Conservation (phyloP, 805 yeast species). For the Tetrapisispora pingtungensis region DNA sequence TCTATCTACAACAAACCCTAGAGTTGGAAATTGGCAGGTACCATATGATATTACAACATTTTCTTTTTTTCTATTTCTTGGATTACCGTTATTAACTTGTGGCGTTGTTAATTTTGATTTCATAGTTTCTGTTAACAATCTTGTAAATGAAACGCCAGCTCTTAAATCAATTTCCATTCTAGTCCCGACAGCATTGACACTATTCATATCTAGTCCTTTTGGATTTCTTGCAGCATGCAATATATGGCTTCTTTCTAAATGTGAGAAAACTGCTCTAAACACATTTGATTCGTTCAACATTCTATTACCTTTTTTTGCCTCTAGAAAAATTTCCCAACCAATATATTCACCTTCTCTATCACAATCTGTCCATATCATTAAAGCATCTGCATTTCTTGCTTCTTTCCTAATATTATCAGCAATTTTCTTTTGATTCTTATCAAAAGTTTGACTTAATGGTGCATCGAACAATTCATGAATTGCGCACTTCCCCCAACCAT, state of each 20-base stretch:
- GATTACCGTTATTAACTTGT: conserved; percentile 1
- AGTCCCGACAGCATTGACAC: conserved; percentile 77
- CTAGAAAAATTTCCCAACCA: conserved; percentile 69
- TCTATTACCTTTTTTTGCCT: conserved; percentile 42
- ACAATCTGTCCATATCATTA: conserved; percentile 98
- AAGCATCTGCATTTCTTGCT: conserved; percentile 45
- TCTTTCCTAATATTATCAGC: conserved; percentile 60
- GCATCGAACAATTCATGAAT: conserved; percentile 66
- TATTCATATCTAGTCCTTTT: conserved; percentile 46
- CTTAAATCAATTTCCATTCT: conserved; percentile 82
- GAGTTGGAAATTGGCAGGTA: conserved; percentile 90
- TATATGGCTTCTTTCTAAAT: conserved; percentile 69
- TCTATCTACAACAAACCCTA: conserved; percentile 93
- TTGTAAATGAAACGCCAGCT: conserved; percentile 81
- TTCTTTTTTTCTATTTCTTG: conserved; percentile 11
- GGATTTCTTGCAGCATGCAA: conserved; percentile 67
- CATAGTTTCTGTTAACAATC: conserved; percentile 52
- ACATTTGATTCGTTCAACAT: conserved; percentile 38
- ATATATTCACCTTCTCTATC: conserved; percentile 94
- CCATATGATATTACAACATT: conserved; percentile 59
- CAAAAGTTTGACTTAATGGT: conserved; percentile 40
- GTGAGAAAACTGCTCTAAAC: conserved; percentile 79
- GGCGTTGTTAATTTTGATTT: conserved; percentile 17
- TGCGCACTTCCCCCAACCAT: conserved; percentile 54
- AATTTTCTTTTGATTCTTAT: conserved; percentile 37